A percentile compares a stretch with the other conserved stretches of the same genome.
Evolutionary conservation across 192 early-diverging fungal genomes (phyloP).

Genomic region (Funneliformis geosporum): DNA sequence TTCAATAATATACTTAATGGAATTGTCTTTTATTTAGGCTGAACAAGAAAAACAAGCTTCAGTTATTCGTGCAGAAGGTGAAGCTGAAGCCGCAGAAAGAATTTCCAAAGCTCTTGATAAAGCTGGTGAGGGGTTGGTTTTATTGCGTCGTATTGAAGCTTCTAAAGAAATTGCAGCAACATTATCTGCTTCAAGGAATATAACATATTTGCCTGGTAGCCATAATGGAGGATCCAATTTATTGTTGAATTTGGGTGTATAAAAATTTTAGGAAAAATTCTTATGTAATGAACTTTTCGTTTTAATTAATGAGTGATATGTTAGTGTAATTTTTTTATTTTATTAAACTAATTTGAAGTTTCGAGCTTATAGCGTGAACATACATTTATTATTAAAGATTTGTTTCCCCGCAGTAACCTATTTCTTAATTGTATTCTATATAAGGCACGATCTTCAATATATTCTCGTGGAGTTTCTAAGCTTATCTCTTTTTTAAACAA

Average conservation of each 20-base stretch:
- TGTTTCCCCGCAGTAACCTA: too few species aligned
- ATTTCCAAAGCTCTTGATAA: constrained; percentile 89
- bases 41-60: constrained; percentile 98
- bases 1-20: not conserved
- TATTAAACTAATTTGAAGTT: too few species aligned
- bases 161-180: constrained; percentile 94
- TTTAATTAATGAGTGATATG: not conserved
- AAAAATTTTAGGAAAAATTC: not conserved
- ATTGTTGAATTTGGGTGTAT: constrained; percentile 67
- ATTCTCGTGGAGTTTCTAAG: too few species aligned
- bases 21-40: constrained; percentile 50
- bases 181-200: constrained; percentile 75
- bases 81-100: constrained; percentile 90
- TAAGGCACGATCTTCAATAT: too few species aligned
- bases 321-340: too few species aligned
- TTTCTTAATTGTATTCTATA: too few species aligned
- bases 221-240: constrained; percentile 67
- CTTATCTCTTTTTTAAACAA: too few species aligned
- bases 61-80: constrained; percentile 98
- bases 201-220: constrained; percentile 86
- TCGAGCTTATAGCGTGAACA: too few species aligned
- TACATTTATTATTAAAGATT: too few species aligned
- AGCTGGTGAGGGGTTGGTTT: constrained; percentile 89
- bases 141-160: constrained; percentile 96
- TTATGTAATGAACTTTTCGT: too few species aligned